Base-by-base conservation (phyloP, 2,329 filamentous ascomycete genomes). In the Hymenoscyphus albidus region DNA sequence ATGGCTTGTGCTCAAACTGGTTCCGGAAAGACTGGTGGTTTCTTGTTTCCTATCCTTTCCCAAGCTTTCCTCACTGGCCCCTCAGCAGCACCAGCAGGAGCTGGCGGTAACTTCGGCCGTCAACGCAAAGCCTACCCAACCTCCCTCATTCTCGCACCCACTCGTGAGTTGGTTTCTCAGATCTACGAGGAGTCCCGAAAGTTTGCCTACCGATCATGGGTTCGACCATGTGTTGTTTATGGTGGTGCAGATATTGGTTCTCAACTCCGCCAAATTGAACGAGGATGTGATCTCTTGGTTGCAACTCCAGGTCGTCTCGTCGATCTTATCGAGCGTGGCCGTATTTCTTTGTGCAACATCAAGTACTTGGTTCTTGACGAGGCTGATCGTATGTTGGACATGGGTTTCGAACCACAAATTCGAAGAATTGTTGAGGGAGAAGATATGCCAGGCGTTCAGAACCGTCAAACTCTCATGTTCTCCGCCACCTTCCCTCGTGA, bases 341-440 rank as follows among this genome's bases (percentile, higher is more conserved):
- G 94, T 77, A 98, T 99, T 78, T 98, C 95, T 56, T 89, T 99
- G 63, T 87, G 89, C 80, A 97, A 97, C 85, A 99, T 99, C 86
- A 98, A 97, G 85, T 99, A 99, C 78, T 87, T 99, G 68, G 92
- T 99, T 74, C 91, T 99, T 63, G 95, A 99, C 74, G 95, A 99
- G 87, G 95, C 95, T 79, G 95, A 99, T 83, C 95, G 95, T 79
- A 99, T 99, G 95, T 85, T 99, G 85, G 95, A 99, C 86, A 99
- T 99, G 95, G 95, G 95, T 95, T 99, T 99, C 85, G 95, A 99
- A 84, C 95, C 95, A 75, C 95, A 99, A 82, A 99, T 99, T 77
- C 93, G 95, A 76, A 91, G 94, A 74, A 98, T 99, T 75, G 95
- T 99, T 57, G 94, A 98, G 81, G 93, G 93, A 67, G 95, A 98